Base-by-base conservation (phyloP, 345 rosid species). In the Citrus sp. region DNA sequence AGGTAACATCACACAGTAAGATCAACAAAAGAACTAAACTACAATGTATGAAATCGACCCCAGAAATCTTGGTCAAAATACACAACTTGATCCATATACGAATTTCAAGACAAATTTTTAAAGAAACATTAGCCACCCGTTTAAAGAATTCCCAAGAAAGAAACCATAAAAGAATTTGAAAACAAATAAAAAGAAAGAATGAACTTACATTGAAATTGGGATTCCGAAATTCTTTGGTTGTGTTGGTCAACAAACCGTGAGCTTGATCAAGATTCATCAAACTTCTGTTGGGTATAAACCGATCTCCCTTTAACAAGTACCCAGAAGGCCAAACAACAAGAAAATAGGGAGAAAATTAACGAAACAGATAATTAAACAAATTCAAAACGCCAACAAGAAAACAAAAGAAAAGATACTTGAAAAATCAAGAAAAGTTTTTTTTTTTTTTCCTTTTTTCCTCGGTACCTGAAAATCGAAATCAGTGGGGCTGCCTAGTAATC, bases 221-320 rank as follows among this genome's bases (percentile, higher is more conserved):
- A 54, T 79, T 69, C 16, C 65, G 46, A 2, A 69, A 58, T 63
- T 72, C 68, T 54, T 72, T 70, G 51, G 72, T 77, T n/a, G 59
- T 75, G 77, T 84, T 79, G 28, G 88, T 89, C 78, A 87, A 85
- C 77, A 82, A 80, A 73, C 82, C 61, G 40, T 77, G 87, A 85
- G 87, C 90, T 86, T 85, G 87, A 85, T 87, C 92, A 72, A 89
- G 87, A 85, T 89, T 82, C 89, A 89, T 89, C 85, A 86, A 85
- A 85, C 90, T 85, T 73, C 87, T 70, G 65, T 78, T 89, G 38
- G 92, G 90, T 74, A 87, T 77, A 65, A 86, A 87, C 62, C 88
- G 84, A 34, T 85, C 89, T 12, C 90, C 92, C 89, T 89, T 67
- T 30, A 19, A 22, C 38, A 22, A 14, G 56, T 32, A 80, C 34